These are phyloP conservation scores for Rhodosporidiobolus sp. DNA, from an alignment of 768 basidiomycete genomes.

Conservation along the genomic window DNA sequence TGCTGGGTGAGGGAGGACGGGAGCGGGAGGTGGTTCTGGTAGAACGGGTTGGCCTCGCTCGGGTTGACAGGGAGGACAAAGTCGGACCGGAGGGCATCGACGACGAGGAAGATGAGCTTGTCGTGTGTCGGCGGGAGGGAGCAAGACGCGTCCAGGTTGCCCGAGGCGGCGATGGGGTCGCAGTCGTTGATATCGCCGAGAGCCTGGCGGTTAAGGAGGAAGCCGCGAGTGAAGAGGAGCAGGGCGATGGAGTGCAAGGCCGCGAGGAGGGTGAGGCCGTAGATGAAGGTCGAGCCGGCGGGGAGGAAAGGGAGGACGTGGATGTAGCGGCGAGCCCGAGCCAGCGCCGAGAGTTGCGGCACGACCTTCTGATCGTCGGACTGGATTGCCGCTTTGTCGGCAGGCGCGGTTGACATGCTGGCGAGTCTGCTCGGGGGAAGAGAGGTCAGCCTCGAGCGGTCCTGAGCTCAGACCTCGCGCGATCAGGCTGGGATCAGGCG, in stretches of 20 bases:
- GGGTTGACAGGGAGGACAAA: slow-evolving; percentile 66
- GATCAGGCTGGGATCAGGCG: not conserved
- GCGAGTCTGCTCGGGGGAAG: too few relatives aligned
- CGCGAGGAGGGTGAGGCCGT: slow-evolving; percentile 27
- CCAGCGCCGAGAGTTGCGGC: not conserved
- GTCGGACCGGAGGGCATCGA: slow-evolving; percentile 91
- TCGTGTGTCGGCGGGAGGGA: slow-evolving; percentile 65
- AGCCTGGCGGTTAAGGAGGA: slow-evolving; percentile 75
- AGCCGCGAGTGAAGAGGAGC: slow-evolving; percentile 86
- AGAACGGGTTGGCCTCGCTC: slow-evolving; percentile 55
- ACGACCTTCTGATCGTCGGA: too few relatives aligned
- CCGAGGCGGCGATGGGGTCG: slow-evolving; percentile 54
- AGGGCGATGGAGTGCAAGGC: slow-evolving; percentile 69
- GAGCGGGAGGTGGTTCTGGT: slow-evolving; percentile 77
- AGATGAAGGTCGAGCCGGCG: slow-evolving; percentile 11
- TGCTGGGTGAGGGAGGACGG: slow-evolving; percentile 66
- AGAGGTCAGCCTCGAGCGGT: too few relatives aligned
- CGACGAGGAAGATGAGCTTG: slow-evolving; percentile 76
- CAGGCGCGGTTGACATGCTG: too few relatives aligned
- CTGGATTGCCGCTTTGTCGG: too few relatives aligned
- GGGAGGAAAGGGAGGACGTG: slow-evolving; percentile 31
- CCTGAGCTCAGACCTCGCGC: too few relatives aligned
- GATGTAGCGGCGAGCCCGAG: slow-evolving; percentile 1
- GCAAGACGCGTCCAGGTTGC: slow-evolving; percentile 48
- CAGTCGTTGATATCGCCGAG: slow-evolving; percentile 56